phyloP scores from a whole-genome alignment of 768 basidiomycete species.

The Boletus huronensis region DNA sequence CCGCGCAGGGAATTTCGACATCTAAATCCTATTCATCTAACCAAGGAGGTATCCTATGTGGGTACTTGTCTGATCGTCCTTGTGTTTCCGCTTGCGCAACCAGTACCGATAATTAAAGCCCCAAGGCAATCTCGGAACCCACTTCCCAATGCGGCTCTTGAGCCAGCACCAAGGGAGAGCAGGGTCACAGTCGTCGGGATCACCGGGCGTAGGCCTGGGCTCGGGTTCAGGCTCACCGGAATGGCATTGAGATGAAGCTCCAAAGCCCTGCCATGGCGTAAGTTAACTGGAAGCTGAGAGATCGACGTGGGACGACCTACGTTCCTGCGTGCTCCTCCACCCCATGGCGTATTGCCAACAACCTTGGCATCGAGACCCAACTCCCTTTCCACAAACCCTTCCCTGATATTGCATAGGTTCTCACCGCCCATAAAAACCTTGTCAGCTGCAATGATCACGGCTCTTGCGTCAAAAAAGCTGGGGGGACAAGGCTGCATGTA shows the following conservation, averaged over 20 bases:
- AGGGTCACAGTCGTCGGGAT: slow-evolving; percentile 24
- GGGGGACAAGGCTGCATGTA: slow-evolving; percentile 93
- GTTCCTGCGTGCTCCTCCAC: slow-evolving; percentile 79
- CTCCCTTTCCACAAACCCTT: slow-evolving; percentile 77
- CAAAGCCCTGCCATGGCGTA: slow-evolving; percentile 44
- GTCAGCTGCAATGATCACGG: slow-evolving; percentile 90
- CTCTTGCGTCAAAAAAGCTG: slow-evolving; percentile 84
- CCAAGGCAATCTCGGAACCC: slow-evolving; percentile 20
- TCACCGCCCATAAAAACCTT: slow-evolving; percentile 86
- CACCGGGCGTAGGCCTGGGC: slow-evolving; percentile 28
- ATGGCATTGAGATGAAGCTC: slow-evolving; percentile 41
- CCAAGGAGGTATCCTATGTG: slow-evolving; percentile 14
- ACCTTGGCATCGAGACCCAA: slow-evolving; percentile 76
- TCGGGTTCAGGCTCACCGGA: neutral
- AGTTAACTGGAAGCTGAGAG: no score
- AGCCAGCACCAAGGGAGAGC: slow-evolving; percentile 17
- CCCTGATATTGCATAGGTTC: slow-evolving; percentile 88
- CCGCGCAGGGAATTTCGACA: slow-evolving; percentile 1
- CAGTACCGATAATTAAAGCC: slow-evolving; percentile 10
- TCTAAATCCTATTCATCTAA: slow-evolving; percentile 11
- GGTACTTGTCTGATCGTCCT: slow-evolving; percentile 7
- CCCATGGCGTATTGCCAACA: slow-evolving; percentile 83
- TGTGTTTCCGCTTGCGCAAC: neutral
- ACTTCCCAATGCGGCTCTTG: slow-evolving; percentile 4
- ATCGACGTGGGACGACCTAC: no score